phyloP scores from a whole-genome alignment of 2,329 filamentous ascomycete genomes.

The Westerdykella sp. region DNA sequence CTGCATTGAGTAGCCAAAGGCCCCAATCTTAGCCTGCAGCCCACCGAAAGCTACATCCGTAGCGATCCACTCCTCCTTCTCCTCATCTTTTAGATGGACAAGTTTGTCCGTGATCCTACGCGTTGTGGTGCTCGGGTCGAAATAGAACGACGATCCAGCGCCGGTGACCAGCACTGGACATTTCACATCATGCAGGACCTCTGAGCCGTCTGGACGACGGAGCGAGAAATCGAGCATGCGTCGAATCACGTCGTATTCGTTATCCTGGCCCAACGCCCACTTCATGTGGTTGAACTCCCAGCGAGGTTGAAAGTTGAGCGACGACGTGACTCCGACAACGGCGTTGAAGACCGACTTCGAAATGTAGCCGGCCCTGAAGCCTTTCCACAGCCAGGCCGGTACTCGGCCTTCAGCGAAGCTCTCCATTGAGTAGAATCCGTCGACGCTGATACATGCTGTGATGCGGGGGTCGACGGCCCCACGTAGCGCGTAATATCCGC shows the following conservation, averaged over 20 bases:
- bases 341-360: background rate
- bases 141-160: background rate
- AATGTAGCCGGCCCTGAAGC: slow-evolving; percentile 5
- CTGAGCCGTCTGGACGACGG: background rate
- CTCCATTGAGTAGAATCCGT: slow-evolving; percentile 35
- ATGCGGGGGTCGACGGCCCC: slow-evolving; percentile 39
- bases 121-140: background rate
- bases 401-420: slow-evolving; percentile 12
- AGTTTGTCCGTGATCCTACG: background rate
- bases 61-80: slow-evolving; percentile 1
- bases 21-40: slow-evolving; percentile 2
- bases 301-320: background rate
- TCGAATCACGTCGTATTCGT: background rate
- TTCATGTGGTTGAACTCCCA: background rate
- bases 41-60: background rate
- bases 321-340: background rate
- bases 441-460: slow-evolving; percentile 41
- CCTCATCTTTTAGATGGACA: background rate
- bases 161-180: slow-evolving; percentile 2
- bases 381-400: slow-evolving; percentile 3
- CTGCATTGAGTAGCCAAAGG: background rate
- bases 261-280: background rate
- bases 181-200: background rate
- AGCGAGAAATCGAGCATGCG: background rate
- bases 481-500: slow-evolving; percentile 45